Base-by-base conservation (phyloP, 768 basidiomycete species). In the Pleurotus platypus region DNA sequence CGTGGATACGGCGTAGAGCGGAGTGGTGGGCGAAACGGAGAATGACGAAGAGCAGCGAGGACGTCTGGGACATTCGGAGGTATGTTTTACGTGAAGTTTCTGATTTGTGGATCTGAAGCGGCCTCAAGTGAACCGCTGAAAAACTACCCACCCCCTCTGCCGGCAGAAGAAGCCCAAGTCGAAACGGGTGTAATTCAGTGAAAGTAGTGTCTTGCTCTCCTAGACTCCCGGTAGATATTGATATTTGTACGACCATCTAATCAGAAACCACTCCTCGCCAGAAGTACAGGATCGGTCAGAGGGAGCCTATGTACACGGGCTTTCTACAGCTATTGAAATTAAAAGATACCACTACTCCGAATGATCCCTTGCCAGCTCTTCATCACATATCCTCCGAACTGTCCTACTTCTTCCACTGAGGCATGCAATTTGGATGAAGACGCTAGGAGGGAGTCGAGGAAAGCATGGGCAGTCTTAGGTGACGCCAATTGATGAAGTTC, bases 1-100 rank as follows among this genome's bases (percentile, higher is more conserved):
- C 84, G 3, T 99, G 94, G 95, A 85, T 98, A 57, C 79, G 77
- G 49, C 78, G 89, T 15, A 78, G 91, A 55, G 96, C 96, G 2
- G 92, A 95, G 68, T 95, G 94, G 94, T 97, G 94, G 96, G 93
- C 95, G 4, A 74, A 78, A 35, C 75, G 90, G 53, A 75, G 96
- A 53, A 66, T 90, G 7, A 78, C 72, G 16, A 85, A 84, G 69
- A 94, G 92, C 71, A 95, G 93, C 63, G 96, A 98, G 73, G 93
- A 95, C 67, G 85, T 99, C 2, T 99, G 96, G 96, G 87, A 92
- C 58, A 77, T 90, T 24, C 75, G 95, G 71, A 82, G 76, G 95
- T 96, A 69, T 24, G 24, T 20, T 0, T 42, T 24, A 11, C 16
- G 2, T 45, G 15, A 3, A 18, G n/a, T 16, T 4, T 45, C 6